Evolutionary conservation across 2,329 filamentous ascomycete genomes (phyloP), one percentile per base, ranked within the genome.

Genomic region (Fusarium euwallaceae): DNA sequence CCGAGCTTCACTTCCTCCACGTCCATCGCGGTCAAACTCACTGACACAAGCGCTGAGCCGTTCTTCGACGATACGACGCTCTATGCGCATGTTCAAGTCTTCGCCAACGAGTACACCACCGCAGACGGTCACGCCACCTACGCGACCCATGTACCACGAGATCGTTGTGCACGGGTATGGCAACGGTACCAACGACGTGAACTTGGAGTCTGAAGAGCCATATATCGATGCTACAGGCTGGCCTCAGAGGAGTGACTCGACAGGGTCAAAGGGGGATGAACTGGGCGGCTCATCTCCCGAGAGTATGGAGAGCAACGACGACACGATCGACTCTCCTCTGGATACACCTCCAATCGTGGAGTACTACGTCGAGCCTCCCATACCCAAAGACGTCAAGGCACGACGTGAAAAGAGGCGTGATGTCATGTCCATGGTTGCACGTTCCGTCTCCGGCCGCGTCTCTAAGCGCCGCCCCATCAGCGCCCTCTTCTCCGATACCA

Each of bases 121-220:
- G 1, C 72, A 76, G 17, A 64, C 71, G 0, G 66, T 72, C 6
- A 55, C 74, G 12, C 66, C 72, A 1, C 63, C 77, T 2, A 20
- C 72, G 24, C 71, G 75, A 53, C 76, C 74, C 2, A 73, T 79
- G 0, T 86, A 87, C 67, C 86, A 87, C 63, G 88, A 90, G 75
- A 89, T 89, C 32, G 81, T 89, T 0, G 83, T 89, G 8, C 83
- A 86, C 6, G 87, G 87, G 1, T 89, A 90, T 67, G 88, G 88
- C 11, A 89, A 90, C 59, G 87, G 87, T 1, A 88, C 85, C 3
- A 87, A 87, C 39, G 74, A 80, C 2, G 83, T 84, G 5, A 80
- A 71, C 24, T 51, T 81, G 7, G 78, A 78, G 6, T 37, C 67
- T 16, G 65, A 74, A 0, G 56, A 55, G 14, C 22, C 29, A 6